A percentile compares a stretch with the other conserved stretches of the same genome.
Evolutionary conservation across 2,329 filamentous ascomycete species (phyloP).

Genomic region (Albophoma yamanashiensis): DNA sequence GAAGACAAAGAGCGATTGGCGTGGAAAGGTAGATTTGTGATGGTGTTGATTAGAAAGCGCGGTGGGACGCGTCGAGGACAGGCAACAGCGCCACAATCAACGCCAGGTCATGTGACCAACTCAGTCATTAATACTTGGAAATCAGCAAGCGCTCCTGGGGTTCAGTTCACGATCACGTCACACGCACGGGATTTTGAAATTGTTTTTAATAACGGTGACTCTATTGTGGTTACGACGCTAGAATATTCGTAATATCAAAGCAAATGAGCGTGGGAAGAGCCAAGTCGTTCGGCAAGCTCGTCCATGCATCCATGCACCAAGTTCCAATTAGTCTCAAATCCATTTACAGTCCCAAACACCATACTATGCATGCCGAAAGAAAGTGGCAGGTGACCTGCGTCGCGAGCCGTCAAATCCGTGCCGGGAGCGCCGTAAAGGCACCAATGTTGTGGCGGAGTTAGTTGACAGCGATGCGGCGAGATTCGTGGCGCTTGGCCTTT

Average conservation of each 20-base stretch:
- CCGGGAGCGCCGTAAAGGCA: neutral
- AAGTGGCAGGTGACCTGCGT: neutral
- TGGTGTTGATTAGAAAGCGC: slow-evolving; percentile 15
- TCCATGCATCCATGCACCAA: neutral
- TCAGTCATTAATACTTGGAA: neutral
- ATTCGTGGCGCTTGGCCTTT: slow-evolving; percentile 51
- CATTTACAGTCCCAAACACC: neutral
- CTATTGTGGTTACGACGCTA: neutral
- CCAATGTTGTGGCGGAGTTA: slow-evolving; percentile 15
- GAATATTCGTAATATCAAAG: neutral
- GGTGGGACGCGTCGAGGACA: slow-evolving; percentile 22
- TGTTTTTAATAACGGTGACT: neutral
- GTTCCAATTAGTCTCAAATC: neutral
- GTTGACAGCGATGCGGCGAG: slow-evolving; percentile 43
- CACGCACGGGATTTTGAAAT: neutral
- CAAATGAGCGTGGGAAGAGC: neutral
- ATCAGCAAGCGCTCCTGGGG: neutral
- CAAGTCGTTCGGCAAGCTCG: neutral
- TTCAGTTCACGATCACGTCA: neutral
- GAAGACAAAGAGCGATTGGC: slow-evolving; percentile 3
- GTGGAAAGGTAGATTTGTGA: slow-evolving; percentile 5
- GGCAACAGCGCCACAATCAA: slow-evolving; percentile 15
- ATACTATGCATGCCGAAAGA: neutral
- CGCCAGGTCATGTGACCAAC: slow-evolving; percentile 27
- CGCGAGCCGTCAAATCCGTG: neutral